Percentiles rank a stretch among this genome's conserved stretches.
phyloP scores from a whole-genome alignment of 345 rosid genomes.

The Ceriops tagal region DNA sequence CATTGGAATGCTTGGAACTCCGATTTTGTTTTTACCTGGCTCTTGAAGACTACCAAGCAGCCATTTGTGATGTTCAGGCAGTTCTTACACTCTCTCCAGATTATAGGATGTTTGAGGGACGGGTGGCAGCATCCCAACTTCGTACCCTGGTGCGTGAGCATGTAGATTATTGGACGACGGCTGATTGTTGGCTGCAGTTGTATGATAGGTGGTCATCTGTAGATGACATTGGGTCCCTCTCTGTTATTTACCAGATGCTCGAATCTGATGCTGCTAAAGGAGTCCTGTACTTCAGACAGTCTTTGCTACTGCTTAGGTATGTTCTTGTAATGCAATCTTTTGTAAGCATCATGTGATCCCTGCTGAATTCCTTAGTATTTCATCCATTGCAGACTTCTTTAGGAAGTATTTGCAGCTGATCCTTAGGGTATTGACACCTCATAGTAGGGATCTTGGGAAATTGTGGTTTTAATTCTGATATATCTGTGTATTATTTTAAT shows the following conservation, averaged over 20 bases:
- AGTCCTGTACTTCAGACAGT: constrained; percentile 88
- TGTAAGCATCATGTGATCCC: neutral
- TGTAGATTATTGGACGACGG: constrained; percentile 84
- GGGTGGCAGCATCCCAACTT: constrained; percentile 84
- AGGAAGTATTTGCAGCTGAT: constrained; percentile 1
- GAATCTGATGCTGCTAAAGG: constrained; percentile 93
- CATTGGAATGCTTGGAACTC: constrained; percentile 91
- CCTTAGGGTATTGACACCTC: too few species aligned
- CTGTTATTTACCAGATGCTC: constrained; percentile 98
- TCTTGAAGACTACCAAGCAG: constrained; percentile 78
- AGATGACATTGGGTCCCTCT: constrained; percentile 95
- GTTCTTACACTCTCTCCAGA: constrained; percentile 82
- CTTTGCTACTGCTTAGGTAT: constrained; percentile 90
- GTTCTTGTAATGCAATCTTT: constrained; percentile 3
- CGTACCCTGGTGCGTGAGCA: constrained; percentile 89
- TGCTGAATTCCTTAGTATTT: neutral
- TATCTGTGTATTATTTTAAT: neutral
- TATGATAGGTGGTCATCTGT: constrained; percentile 95
- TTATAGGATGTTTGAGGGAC: constrained; percentile 89
- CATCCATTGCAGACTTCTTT: neutral
- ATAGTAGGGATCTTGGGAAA: neutral
- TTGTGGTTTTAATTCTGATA: neutral
- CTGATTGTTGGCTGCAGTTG: constrained; percentile 98
- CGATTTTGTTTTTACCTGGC: constrained; percentile 91
- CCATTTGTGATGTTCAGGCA: constrained; percentile 92